Base-by-base conservation (phyloP, 2,329 filamentous ascomycete genomes). In the Graphilbum fragrans region DNA sequence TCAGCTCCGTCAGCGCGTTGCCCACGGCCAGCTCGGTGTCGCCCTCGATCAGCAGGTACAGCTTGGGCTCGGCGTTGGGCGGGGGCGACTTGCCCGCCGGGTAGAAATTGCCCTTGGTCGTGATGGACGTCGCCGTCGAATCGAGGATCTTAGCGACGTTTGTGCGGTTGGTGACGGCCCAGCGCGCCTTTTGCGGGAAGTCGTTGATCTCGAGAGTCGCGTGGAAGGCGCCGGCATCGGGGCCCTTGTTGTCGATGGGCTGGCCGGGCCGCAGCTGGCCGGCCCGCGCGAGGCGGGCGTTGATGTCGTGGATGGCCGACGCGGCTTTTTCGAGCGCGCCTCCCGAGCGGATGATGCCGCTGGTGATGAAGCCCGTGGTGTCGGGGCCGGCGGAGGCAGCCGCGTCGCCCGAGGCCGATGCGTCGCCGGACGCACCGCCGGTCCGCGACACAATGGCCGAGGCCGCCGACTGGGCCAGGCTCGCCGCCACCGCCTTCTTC, bases 101-200 rank as follows among this genome's bases (percentile, higher is more conserved):
- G 54, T 96, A 96, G 60, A 86, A 96, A 46, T 74, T 92, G 50
- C 92, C 92, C 67, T 98, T 98, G 35, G 87, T 95, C 0, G 92
- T 98, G 58, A 98, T 98, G 7, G 86, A 94, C 2, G 88, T 94
- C 33, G 87, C 90, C 0, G 90, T 95, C 10, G 85, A 77, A 56
- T 98, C 92, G 49, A 98, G 72, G 52, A 98, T 95, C 70, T 96
- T 98, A 52, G 90, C 88, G 43, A 98, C 92, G 55, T 98, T 98
- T 29, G 92, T 96, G 49, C 92, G 79, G 60, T 98, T 98, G 32
- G 92, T 98, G 64, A 98, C 92, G 11, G 87, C 90, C 92, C 92
- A 98, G 52, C 92, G 78, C 49, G 92, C 92, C 69, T 95, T 96
- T 60, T 98, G 92, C 27, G 92, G 92, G 62, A 96, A 96, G 63